These are phyloP conservation scores for Ambispora gerdemannii DNA, from an alignment of 192 early-diverging fungal species.

Conservation along the genomic window DNA sequence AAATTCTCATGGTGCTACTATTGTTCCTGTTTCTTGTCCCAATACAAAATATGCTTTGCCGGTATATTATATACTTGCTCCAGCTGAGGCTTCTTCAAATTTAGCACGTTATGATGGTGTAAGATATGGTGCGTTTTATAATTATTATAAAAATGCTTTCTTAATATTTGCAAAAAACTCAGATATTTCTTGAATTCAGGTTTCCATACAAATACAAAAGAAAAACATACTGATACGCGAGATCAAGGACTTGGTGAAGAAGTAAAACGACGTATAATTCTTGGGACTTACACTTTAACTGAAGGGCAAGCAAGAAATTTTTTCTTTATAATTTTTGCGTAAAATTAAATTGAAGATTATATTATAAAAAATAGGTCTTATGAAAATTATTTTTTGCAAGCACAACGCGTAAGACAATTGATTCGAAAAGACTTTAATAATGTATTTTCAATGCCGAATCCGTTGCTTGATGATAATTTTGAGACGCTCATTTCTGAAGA, in stretches of 20 bases:
- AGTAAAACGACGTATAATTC: constrained; percentile 77
- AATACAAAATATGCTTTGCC: constrained; percentile 69
- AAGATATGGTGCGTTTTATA: constrained; percentile 63
- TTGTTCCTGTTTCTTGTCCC: constrained; percentile 69
- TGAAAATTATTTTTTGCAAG: constrained; percentile 69
- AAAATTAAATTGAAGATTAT: constrained; percentile 15
- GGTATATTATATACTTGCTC: constrained; percentile 83
- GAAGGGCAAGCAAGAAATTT: constrained; percentile 51
- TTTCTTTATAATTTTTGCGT: not conserved
- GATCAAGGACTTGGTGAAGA: constrained; percentile 73
- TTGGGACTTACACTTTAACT: constrained; percentile 85
- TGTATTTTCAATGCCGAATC: constrained; percentile 67
- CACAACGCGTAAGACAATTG: constrained; percentile 77
- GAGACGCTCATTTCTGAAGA: not conserved
- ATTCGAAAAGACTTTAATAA: constrained; percentile 76
- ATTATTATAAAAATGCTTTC: not conserved
- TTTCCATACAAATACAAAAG: constrained; percentile 30
- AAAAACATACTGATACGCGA: constrained; percentile 51
- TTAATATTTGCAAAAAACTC: not conserved
- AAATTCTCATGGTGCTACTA: constrained; percentile 57
- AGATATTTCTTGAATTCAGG: constrained; percentile 34
- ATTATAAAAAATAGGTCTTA: constrained; percentile 51
- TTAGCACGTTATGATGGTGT: constrained; percentile 85
- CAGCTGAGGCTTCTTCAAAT: constrained; percentile 91
- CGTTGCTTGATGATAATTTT: constrained; percentile 33